These are phyloP conservation scores for Blastomyces percursus DNA, from an alignment of 2,329 filamentous ascomycete genomes.

Conservation along the genomic window DNA sequence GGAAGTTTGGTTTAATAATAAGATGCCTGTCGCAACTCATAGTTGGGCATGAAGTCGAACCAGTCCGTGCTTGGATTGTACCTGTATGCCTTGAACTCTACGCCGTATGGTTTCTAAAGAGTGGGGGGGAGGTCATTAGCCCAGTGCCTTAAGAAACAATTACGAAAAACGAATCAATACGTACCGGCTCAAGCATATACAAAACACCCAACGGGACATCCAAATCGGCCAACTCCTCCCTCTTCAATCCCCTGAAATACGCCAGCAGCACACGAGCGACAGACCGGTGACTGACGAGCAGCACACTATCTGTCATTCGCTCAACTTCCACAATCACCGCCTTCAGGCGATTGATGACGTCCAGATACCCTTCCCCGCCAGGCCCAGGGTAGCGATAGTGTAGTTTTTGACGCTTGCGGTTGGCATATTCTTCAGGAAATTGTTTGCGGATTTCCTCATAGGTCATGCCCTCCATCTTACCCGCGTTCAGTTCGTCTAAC, in stretches of 20 bases:
- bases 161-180: constrained; percentile 10
- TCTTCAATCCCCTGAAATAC: constrained; percentile 87
- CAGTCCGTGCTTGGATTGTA: constrained; percentile 69
- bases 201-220: constrained; percentile 90
- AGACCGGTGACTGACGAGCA: constrained; percentile 86
- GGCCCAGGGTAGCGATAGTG: constrained; percentile 94
- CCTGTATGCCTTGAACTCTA: constrained; percentile 90
- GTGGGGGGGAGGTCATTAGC: constrained; percentile 2
- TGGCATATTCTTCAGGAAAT: constrained; percentile 68
- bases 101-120: constrained; percentile 72
- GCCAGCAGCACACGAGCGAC: constrained; percentile 86
- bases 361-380: constrained; percentile 90
- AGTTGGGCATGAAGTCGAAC: constrained; percentile 80
- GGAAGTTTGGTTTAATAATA: constrained; percentile 14
- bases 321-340: constrained; percentile 96
- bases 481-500: constrained; percentile 92
- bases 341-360: constrained; percentile 88
- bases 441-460: constrained; percentile 78
- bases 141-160: not conserved
- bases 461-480: constrained; percentile 86
- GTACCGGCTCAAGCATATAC: constrained; percentile 76
- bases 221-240: constrained; percentile 85
- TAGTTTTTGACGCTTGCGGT: constrained; percentile 75
- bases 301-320: constrained; percentile 88
- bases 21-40: constrained; percentile 50